These are phyloP conservation scores for Phytophthora lateralis DNA, from an alignment of 352 stramenopile species.

Conservation along the genomic window DNA sequence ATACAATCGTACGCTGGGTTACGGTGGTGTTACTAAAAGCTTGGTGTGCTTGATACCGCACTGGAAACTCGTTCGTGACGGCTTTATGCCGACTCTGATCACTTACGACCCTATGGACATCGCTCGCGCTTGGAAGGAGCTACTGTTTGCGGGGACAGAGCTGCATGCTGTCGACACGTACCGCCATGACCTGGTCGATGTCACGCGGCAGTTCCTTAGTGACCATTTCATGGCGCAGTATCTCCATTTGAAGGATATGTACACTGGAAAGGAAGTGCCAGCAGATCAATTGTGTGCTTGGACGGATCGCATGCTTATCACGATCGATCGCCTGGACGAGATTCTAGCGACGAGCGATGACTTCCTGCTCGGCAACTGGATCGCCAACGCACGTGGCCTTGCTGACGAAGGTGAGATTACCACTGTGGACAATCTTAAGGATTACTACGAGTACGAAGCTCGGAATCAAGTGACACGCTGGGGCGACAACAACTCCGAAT, in stretches of 20 bases:
- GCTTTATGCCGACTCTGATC: constrained; percentile 79
- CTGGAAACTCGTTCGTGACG: constrained; percentile 64
- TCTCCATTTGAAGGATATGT: constrained; percentile 58
- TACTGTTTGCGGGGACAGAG: constrained; percentile 49
- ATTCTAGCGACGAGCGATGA: constrained; percentile 70
- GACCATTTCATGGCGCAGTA: constrained; percentile 70
- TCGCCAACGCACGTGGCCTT: constrained; percentile 60
- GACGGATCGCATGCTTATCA: constrained; percentile 53
- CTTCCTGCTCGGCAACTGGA: constrained; percentile 77
- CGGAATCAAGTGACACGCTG: constrained; percentile 83
- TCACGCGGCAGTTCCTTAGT: constrained; percentile 78
- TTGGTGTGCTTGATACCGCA: constrained; percentile 70
- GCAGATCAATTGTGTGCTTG: constrained; percentile 41
- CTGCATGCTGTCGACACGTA: constrained; percentile 60
- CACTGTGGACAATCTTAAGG: constrained; percentile 25
- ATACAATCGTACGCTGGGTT: constrained; percentile 74
- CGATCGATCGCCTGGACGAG: constrained; percentile 63
- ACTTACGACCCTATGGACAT: constrained; percentile 75
- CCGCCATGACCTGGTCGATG: constrained; percentile 78
- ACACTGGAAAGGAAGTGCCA: constrained; percentile 34
- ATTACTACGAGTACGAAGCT: constrained; percentile 85
- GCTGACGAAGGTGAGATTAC: constrained; percentile 27
- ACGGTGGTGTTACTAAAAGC: constrained; percentile 79
- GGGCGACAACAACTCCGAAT: constrained; percentile 78
- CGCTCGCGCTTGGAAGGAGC: constrained; percentile 55